phyloP scores from a whole-genome alignment of 768 basidiomycete genomes.

The Suillus clintonianus region DNA sequence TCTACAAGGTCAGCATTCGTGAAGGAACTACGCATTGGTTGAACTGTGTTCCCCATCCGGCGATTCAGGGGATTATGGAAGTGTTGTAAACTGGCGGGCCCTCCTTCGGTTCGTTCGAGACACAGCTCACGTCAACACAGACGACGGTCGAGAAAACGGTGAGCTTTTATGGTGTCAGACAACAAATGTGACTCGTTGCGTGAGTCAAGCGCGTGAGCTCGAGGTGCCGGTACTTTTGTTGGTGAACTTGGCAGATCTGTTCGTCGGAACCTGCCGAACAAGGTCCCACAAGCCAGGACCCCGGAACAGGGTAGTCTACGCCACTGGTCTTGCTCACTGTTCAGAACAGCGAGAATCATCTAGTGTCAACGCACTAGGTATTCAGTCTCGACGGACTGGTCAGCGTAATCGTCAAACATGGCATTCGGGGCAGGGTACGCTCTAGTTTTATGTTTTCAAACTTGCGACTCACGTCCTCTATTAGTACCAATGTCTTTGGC shows the following conservation, averaged over 20 bases:
- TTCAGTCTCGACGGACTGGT: background rate
- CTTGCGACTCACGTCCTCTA: background rate
- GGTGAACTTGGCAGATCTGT: background rate
- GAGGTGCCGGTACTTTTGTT: background rate
- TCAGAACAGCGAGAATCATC: background rate
- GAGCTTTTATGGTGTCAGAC: background rate
- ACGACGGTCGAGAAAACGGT: background rate
- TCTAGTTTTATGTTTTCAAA: background rate
- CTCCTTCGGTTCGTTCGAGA: background rate
- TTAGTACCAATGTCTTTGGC: slow-evolving; percentile 3
- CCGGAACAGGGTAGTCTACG: background rate
- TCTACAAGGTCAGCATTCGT: slow-evolving; percentile 34
- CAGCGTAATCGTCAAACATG: background rate
- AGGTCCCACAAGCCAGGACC: background rate
- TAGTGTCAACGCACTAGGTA: background rate
- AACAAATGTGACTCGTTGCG: background rate
- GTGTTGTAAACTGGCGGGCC: background rate
- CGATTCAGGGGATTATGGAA: background rate
- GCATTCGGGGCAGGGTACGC: background rate
- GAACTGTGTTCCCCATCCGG: background rate
- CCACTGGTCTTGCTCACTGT: background rate
- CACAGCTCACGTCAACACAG: background rate
- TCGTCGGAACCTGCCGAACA: slow-evolving; percentile 18
- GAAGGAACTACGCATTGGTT: slow-evolving; percentile 16
- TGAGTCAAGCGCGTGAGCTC: background rate